Evolutionary conservation across 371 early-diverging fungal species (phyloP).

Genomic region (Sporodiniella umbellata): DNA sequence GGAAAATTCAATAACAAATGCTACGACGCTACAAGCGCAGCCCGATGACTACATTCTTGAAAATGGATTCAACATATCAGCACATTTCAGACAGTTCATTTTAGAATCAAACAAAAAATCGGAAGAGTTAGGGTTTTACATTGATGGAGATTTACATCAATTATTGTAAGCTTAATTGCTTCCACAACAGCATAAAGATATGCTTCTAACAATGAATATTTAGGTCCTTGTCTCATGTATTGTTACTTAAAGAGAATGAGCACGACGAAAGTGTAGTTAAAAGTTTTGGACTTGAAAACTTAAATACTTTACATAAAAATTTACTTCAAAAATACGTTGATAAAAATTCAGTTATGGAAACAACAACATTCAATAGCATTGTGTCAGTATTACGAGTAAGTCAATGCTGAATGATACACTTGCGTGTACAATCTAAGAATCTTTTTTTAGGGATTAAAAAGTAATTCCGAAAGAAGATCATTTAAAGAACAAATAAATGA

Average conservation of each 20-base stretch:
- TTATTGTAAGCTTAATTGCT: constrained; percentile 6
- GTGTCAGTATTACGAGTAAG: too few relatives aligned
- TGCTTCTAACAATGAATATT: constrained; percentile 9
- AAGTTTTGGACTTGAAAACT: too few relatives aligned
- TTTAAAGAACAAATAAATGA: constrained; percentile 7
- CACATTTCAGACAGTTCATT: too few relatives aligned
- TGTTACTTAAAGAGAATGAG: constrained; percentile 22
- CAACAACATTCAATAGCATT: too few relatives aligned
- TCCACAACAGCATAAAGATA: constrained; percentile 4
- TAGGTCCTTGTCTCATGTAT: constrained; percentile 13
- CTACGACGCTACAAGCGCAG: constrained; percentile 7
- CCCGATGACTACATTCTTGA: neutral
- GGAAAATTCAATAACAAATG: constrained; percentile 2
- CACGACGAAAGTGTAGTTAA: constrained; percentile 2
- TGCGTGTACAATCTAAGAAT: too few relatives aligned
- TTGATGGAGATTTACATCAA: constrained; percentile 3
- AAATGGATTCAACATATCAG: too few relatives aligned
- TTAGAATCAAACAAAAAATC: neutral
- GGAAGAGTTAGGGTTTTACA: constrained; percentile 10
- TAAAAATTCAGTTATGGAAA: too few relatives aligned
- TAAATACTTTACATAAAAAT: too few relatives aligned
- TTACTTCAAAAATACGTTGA: too few relatives aligned
- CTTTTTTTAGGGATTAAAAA: too few relatives aligned
- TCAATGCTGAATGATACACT: too few relatives aligned
- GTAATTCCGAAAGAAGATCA: neutral